phyloP scores from a whole-genome alignment of 2,329 filamentous ascomycete genomes.

The Endoconidiophora laricicola region DNA sequence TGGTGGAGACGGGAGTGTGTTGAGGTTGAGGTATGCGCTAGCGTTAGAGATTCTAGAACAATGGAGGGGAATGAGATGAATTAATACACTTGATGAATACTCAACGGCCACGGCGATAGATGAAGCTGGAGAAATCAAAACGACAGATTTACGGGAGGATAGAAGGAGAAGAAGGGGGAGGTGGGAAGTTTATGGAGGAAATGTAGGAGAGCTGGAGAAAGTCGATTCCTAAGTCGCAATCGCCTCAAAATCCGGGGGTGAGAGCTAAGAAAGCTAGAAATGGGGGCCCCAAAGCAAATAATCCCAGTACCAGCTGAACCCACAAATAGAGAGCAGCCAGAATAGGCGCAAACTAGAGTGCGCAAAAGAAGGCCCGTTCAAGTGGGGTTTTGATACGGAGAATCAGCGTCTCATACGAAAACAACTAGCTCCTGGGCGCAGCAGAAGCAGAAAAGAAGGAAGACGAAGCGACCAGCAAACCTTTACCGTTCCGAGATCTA shows the following conservation, averaged over 20 bases:
- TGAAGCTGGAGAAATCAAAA: not conserved
- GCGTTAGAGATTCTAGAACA: not conserved
- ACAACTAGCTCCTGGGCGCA: not conserved
- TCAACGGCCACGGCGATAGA: not conserved
- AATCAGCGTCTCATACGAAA: not conserved
- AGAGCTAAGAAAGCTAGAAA: constrained; percentile 1
- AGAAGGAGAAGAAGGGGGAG: not conserved
- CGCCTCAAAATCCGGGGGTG: constrained; percentile 5
- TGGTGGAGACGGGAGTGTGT: not conserved
- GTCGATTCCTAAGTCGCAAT: no score
- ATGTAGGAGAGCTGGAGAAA: not conserved
- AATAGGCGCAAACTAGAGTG: not conserved
- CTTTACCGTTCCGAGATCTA: no score
- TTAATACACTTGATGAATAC: no score
- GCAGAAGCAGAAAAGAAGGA: constrained; percentile 4
- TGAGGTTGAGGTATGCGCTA: constrained; percentile 10
- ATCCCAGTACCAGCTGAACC: not conserved
- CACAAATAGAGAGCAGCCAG: not conserved
- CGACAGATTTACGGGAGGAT: not conserved
- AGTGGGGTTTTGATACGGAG: not conserved
- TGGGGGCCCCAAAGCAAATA: not conserved
- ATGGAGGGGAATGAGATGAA: constrained; percentile 1
- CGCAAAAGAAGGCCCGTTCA: no score
- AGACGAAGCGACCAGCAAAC: not conserved
- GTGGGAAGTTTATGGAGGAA: not conserved